Evolutionary conservation across 176 grass and related monocot species (phyloP).

Genomic region (Phoenix roebelenii): DNA sequence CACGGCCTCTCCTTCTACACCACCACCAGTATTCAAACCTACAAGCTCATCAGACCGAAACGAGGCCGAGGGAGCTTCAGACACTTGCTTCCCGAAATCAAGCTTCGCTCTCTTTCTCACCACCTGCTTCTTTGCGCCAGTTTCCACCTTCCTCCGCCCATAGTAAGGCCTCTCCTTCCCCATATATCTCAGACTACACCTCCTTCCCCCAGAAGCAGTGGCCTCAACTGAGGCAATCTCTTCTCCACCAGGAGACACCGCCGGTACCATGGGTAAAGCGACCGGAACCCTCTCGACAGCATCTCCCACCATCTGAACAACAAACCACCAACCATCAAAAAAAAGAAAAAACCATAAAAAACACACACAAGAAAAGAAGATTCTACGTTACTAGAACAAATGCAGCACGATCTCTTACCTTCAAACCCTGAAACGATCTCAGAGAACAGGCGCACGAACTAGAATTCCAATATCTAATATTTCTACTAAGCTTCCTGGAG

Average conservation of each 20-base stretch:
- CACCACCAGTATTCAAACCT: neutral
- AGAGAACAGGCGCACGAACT: too few species aligned
- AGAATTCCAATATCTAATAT: too few species aligned
- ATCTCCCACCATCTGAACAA: neutral
- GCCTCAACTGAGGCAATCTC: neutral
- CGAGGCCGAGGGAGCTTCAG: too few species aligned
- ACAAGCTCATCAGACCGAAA: too few species aligned
- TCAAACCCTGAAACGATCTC: too few species aligned
- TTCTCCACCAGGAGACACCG: conserved; percentile 18
- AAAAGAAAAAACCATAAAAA: neutral
- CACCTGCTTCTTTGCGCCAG: conserved; percentile 10
- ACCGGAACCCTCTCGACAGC: conserved; percentile 15
- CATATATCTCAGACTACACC: conserved; percentile 33
- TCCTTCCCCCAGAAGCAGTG: conserved; percentile 9
- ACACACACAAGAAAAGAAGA: too few species aligned
- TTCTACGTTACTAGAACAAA: too few species aligned
- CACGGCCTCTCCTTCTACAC: neutral
- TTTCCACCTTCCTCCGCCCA: conserved; percentile 16
- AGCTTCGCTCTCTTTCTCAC: neutral
- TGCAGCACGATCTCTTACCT: too few species aligned
- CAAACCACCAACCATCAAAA: neutral
- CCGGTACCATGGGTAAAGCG: conserved; percentile 19
- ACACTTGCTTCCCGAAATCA: conserved; percentile 10
- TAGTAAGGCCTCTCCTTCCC: conserved; percentile 14
- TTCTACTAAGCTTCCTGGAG: too few species aligned